Evolutionary conservation across 352 stramenopile genomes (phyloP).

Genomic region (Pythium grandisporangium): DNA sequence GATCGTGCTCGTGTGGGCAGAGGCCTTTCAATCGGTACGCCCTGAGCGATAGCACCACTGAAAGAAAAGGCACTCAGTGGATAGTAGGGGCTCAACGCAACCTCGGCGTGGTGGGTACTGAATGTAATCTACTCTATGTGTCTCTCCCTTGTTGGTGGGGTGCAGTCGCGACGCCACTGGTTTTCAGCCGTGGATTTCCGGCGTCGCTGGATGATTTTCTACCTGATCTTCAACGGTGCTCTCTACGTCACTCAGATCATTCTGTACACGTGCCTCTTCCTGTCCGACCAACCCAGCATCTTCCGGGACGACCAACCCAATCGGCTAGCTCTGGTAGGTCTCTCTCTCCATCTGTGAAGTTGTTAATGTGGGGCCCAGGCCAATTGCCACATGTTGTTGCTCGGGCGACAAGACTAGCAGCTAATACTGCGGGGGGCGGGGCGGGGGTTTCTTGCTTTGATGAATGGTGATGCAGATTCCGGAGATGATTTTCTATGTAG

Average conservation of each 20-base stretch:
- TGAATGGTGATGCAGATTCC: constrained; percentile 39
- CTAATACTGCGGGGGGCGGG: too few relatives aligned
- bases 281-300: constrained; percentile 75
- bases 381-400: too few relatives aligned
- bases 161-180: constrained; percentile 83
- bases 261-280: constrained; percentile 84
- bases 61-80: too few relatives aligned
- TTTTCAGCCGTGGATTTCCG: constrained; percentile 80
- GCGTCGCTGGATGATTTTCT: constrained; percentile 88
- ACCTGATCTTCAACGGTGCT: constrained; percentile 87
- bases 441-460: too few relatives aligned
- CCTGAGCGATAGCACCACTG: background rate
- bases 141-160: background rate
- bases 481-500: constrained; percentile 71
- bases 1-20: constrained; percentile 87
- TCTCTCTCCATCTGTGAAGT: too few relatives aligned
- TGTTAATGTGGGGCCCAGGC: too few relatives aligned
- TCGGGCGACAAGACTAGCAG: too few relatives aligned
- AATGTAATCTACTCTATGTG: background rate
- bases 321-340: constrained; percentile 53
- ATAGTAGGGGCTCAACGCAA: too few relatives aligned
- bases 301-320: constrained; percentile 68
- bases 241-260: constrained; percentile 86
- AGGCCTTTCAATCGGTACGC: constrained; percentile 83
- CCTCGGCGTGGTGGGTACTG: too few relatives aligned